Conservation (phyloP, 2,329 filamentous ascomycete genomes). For the Exophiala xenobiotica region DNA sequence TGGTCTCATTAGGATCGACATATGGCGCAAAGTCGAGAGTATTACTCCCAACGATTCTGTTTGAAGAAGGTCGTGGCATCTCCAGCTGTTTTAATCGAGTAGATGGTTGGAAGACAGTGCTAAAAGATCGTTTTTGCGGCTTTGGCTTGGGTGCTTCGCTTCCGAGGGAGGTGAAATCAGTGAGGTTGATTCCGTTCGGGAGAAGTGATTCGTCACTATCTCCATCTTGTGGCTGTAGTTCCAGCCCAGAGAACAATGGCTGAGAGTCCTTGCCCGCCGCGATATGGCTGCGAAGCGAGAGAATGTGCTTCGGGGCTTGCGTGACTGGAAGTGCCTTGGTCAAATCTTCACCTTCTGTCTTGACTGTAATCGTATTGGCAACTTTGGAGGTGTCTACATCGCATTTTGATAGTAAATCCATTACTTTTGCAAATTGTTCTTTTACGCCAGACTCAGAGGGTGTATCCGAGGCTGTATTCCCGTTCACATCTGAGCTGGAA, state of each 20-base stretch:
- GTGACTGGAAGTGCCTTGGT: constrained; percentile 3
- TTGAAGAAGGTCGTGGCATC: constrained; percentile 38
- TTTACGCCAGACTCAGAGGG: constrained; percentile 6
- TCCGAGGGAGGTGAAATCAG: constrained; percentile 43
- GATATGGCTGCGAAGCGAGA: constrained; percentile 24
- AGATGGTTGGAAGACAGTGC: constrained; percentile 46
- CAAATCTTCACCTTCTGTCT: constrained; percentile 10
- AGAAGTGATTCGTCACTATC: constrained; percentile 49
- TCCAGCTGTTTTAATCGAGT: constrained; percentile 41
- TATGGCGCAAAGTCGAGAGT: constrained; percentile 16
- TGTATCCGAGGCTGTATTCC: neutral
- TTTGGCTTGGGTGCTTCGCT: constrained; percentile 33
- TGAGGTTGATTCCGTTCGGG: constrained; percentile 71
- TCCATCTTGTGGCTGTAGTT: constrained; percentile 51
- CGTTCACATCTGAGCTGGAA: constrained; percentile 13
- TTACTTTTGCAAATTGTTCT: constrained; percentile 14
- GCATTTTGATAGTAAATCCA: constrained; percentile 11
- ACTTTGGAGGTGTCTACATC: constrained; percentile 3
- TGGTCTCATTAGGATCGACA: constrained; percentile 21
- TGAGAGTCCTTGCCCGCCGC: constrained; percentile 56
- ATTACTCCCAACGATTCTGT: constrained; percentile 34
- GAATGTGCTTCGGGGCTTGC: constrained; percentile 16
- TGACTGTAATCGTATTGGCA: neutral
- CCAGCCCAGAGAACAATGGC: constrained; percentile 82
- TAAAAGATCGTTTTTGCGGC: constrained; percentile 41